Conservation (phyloP, 2,329 filamentous ascomycete genomes). For the Penicillium palitans region DNA sequence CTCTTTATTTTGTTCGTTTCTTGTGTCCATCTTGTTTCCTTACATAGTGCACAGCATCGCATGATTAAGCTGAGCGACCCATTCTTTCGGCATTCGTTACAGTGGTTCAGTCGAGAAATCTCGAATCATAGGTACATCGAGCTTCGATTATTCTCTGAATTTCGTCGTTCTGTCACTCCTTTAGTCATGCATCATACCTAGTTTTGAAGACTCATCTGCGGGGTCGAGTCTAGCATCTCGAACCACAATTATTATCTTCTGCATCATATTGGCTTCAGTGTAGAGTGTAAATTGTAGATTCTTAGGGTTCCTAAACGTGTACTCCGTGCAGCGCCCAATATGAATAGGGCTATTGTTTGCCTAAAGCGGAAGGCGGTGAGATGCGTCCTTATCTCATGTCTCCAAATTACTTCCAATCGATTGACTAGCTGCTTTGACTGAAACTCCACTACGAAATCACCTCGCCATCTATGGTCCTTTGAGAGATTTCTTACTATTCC, state of each 20-base stretch:
- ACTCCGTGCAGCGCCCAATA: too few species aligned
- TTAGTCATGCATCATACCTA: background rate
- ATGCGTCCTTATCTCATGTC: constrained; percentile 7
- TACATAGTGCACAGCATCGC: constrained; percentile 25
- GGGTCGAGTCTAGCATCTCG: background rate
- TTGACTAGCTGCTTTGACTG: background rate
- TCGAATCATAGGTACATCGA: constrained; percentile 9
- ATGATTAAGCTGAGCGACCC: constrained; percentile 24
- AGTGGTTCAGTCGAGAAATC: constrained; percentile 7
- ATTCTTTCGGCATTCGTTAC: constrained; percentile 9
- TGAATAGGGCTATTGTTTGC: background rate
- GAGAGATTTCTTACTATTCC: background rate
- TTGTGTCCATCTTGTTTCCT: constrained; percentile 15
- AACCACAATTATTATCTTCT: background rate
- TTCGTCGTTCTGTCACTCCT: constrained; percentile 11
- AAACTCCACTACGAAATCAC: background rate
- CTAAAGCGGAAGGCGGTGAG: constrained; percentile 15
- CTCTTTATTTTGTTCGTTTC: constrained; percentile 5
- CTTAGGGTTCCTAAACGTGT: background rate
- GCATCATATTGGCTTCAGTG: background rate
- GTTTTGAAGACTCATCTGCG: background rate
- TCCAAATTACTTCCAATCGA: background rate
- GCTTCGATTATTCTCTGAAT: constrained; percentile 11
- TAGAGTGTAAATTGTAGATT: background rate
- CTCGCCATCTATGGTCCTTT: background rate